phyloP scores from a whole-genome alignment of 306 rosid genomes.

The Gastrolobium bilobum region DNA sequence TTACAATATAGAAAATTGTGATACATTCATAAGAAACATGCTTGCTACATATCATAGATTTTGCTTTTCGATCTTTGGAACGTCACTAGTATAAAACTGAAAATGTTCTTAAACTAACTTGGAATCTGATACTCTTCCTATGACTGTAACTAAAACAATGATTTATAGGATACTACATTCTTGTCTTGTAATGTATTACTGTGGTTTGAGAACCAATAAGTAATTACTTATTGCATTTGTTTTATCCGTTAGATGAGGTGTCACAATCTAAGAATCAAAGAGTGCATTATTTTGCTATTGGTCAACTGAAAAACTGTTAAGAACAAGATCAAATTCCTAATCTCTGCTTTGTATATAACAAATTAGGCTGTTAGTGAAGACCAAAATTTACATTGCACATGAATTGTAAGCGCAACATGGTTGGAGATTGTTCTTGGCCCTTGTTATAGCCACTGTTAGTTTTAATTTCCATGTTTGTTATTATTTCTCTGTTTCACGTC shows the following conservation, averaged over 20 bases:
- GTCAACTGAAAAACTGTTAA: neutral
- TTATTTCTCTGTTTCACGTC: conserved; percentile 13
- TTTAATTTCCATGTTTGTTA: conserved; percentile 21
- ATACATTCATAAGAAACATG: neutral
- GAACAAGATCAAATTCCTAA: conserved; percentile 31
- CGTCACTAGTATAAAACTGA: conserved; percentile 9
- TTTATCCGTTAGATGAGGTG: conserved; percentile 17
- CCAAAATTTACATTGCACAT: neutral
- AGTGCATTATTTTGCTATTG: conserved; percentile 18
- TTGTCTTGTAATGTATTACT: conserved; percentile 8
- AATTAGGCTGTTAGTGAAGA: conserved; percentile 1
- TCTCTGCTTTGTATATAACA: neutral
- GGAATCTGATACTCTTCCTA: conserved; percentile 30
- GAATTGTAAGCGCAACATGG: neutral
- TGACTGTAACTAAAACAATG: neutral
- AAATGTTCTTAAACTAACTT: conserved; percentile 21
- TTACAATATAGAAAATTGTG: conserved; percentile 20
- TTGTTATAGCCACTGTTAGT: conserved; percentile 24
- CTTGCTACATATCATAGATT: conserved; percentile 14
- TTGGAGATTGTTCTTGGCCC: conserved; percentile 25
- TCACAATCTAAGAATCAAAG: neutral
- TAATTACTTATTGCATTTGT: conserved; percentile 13
- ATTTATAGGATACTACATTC: conserved; percentile 20
- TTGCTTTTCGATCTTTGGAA: neutral
- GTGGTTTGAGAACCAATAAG: conserved; percentile 1